phyloP scores from a whole-genome alignment of 495 filamentous ascomycete genomes.

The Endocarpon pusillum region DNA sequence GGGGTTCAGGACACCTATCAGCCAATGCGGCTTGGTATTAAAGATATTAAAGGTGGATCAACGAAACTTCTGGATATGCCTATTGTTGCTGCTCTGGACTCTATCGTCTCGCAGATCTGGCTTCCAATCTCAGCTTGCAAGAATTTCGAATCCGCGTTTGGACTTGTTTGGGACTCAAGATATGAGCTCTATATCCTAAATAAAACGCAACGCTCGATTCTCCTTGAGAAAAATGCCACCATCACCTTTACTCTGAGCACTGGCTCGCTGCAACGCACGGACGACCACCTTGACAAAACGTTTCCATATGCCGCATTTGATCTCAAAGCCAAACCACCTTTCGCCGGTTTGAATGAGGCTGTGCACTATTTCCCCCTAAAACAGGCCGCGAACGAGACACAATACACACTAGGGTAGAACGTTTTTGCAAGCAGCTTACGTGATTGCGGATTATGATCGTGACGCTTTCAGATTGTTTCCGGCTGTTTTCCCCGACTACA shows the following conservation, averaged over 20 bases:
- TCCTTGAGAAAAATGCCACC: slow-evolving; percentile 18
- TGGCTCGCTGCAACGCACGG: slow-evolving; percentile 25
- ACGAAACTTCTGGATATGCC: slow-evolving; percentile 24
- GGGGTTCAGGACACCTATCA: slow-evolving; percentile 11
- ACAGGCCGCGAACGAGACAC: slow-evolving; percentile 21
- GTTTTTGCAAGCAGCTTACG: slow-evolving; percentile 46
- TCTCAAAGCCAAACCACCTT: slow-evolving; percentile 32
- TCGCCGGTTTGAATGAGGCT: slow-evolving; percentile 16
- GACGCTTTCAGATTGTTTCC: slow-evolving; percentile 27
- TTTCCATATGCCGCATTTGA: slow-evolving; percentile 41
- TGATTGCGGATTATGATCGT: slow-evolving; percentile 39
- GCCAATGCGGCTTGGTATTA: slow-evolving; percentile 30
- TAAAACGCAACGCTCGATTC: not conserved
- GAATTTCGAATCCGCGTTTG: slow-evolving; percentile 36
- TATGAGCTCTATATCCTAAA: slow-evolving; percentile 24
- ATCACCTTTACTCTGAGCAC: slow-evolving; percentile 27
- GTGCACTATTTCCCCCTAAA: slow-evolving; percentile 36
- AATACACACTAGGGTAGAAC: slow-evolving; percentile 40
- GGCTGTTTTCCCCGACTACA: not conserved
- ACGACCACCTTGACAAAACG: slow-evolving; percentile 36
- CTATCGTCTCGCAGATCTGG: slow-evolving; percentile 47
- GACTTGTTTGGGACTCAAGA: slow-evolving; percentile 24
- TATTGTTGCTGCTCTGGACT: slow-evolving; percentile 39
- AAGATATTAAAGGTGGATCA: slow-evolving; percentile 27
- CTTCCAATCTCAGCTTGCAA: slow-evolving; percentile 39